Percentiles rank a stretch among this genome's conserved stretches.
These are phyloP conservation scores for Globisporangium rhizosaccharum DNA, from an alignment of 352 stramenopile genomes.

Conservation along the genomic window DNA sequence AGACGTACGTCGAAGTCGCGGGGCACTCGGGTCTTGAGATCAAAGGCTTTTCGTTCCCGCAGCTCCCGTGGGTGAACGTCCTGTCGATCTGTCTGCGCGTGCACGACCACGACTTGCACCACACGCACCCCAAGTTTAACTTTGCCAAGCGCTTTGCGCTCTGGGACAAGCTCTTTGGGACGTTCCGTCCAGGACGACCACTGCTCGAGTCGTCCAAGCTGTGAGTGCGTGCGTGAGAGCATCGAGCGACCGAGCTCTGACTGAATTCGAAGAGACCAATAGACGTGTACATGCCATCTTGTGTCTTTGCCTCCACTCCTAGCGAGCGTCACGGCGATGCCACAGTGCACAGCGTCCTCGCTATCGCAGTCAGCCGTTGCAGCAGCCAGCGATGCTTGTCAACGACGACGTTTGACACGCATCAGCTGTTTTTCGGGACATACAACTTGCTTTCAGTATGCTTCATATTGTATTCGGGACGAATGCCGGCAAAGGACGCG, in stretches of 20 bases:
- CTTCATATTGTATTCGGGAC: no score
- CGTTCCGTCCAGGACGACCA: conserved; percentile 42
- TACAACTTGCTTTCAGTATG: no score
- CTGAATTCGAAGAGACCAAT: background rate
- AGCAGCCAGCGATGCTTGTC: no score
- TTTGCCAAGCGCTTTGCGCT: conserved; percentile 87
- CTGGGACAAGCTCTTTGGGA: conserved; percentile 83
- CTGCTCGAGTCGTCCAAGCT: conserved; percentile 2
- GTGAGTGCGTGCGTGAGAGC: background rate
- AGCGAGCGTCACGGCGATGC: background rate
- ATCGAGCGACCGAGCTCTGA: background rate
- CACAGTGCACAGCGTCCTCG: no score
- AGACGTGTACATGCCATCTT: background rate
- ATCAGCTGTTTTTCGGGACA: no score
- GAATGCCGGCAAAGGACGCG: no score
- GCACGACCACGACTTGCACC: conserved; percentile 83
- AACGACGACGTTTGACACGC: no score
- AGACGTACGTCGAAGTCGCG: conserved; percentile 86
- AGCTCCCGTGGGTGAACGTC: conserved; percentile 65
- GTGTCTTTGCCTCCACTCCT: background rate
- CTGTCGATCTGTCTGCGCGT: conserved; percentile 58
- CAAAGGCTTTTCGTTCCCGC: conserved; percentile 83
- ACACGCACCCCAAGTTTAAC: conserved; percentile 79
- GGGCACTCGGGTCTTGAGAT: conserved; percentile 78
- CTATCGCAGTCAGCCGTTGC: no score